These are phyloP conservation scores for Echium plantagineum DNA, from an alignment of 257 asterid genomes.

Conservation along the genomic window DNA sequence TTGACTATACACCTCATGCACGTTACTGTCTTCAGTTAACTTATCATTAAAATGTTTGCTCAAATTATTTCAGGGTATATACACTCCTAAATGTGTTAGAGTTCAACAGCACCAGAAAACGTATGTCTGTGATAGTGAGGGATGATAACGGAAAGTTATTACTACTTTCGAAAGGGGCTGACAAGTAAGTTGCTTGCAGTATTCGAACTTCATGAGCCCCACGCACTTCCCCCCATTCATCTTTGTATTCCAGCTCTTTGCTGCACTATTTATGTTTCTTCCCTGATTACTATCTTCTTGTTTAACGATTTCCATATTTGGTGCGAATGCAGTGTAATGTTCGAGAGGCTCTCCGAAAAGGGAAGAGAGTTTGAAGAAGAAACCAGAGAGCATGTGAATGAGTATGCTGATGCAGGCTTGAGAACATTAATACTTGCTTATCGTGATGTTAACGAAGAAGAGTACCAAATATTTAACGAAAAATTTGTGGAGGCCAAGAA, in stretches of 20 bases:
- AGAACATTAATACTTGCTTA: constrained; percentile 85
- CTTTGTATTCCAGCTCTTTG: background rate
- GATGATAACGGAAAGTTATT: constrained; percentile 65
- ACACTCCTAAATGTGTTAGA: constrained; percentile 60
- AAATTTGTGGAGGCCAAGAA: constrained; percentile 60
- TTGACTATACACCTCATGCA: background rate
- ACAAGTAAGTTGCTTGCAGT: constrained; percentile 46
- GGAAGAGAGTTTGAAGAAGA: constrained; percentile 49
- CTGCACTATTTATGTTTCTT: background rate
- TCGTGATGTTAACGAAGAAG: constrained; percentile 62
- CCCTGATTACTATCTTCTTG: background rate
- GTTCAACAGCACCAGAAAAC: constrained; percentile 71
- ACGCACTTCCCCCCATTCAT: constrained; percentile 4
- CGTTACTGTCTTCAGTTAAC: background rate
- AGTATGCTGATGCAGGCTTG: constrained; percentile 88
- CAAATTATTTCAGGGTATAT: constrained; percentile 47
- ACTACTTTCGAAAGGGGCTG: constrained; percentile 87
- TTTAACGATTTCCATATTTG: constrained; percentile 1
- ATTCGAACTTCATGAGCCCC: background rate
- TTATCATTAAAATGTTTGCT: constrained; percentile 2
- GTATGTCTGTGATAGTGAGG: constrained; percentile 87
- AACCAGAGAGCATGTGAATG: constrained; percentile 65
- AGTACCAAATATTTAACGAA: constrained; percentile 38
- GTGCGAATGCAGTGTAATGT: constrained; percentile 54
- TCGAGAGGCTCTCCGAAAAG: constrained; percentile 52